Evolutionary conservation across 2,329 filamentous ascomycete species (phyloP), one percentile per base, ranked within the genome.

Genomic region (Colletotrichum spaethianum): DNA sequence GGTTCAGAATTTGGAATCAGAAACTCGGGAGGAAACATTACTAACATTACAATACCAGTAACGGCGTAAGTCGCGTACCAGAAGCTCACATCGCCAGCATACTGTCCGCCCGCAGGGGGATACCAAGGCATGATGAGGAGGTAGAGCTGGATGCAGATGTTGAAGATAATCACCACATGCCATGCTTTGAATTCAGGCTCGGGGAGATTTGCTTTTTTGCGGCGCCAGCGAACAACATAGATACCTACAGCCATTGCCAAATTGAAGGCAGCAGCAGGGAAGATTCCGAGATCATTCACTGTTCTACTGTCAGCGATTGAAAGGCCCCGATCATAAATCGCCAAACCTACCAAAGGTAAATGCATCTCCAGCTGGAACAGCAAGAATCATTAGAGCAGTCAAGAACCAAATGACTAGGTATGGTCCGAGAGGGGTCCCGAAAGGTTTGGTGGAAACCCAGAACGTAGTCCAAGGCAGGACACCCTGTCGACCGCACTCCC

Each of bases 51-150:
- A 67, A 94, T 86, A 0, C 92, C 91, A 0, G 89, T 87, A 0
- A 90, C 88, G 31, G 88, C 87, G 75, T 94, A 93, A 0, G 91
- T 93, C 1, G 86, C 92, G 74, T 94, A 94, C 89, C 90, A 94
- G 80, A 94, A 94, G 63, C 88, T 91, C 1, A 93, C 92, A 70
- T 92, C 89, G 0, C 91, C 92, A 0, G 87, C 89, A 33, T 87
- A 86, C 0, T 82, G 82, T 0, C 92, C 92, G 0, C 83, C 86
- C 1, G 84, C 83, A 0, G 92, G 93, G 2, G 92, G 92, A 74
- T 91, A 92, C 92, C 92, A 94, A 0, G 92, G 92, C 86, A 93
- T 93, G 33, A 91, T 85, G 4, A 94, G 82, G 52, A 93, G 82
- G 72, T 90, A 93, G 0, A 90, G 67, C 63, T 92, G 88, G 0